These are phyloP conservation scores for Paramecium biaurelia DNA, from an alignment of 73 alveolate genomes.

Conservation along the genomic window DNA sequence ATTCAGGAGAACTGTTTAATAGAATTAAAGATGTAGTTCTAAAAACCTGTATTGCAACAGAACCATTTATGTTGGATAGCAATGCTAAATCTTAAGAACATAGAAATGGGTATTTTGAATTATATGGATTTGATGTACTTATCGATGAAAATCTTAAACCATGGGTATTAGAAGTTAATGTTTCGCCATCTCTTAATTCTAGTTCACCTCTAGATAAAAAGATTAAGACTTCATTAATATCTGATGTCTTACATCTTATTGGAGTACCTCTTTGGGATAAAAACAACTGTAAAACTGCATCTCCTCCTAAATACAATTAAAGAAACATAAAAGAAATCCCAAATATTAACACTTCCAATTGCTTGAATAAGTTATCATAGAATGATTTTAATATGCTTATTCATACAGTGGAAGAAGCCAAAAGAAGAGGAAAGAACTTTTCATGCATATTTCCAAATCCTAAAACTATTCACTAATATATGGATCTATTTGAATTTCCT, in stretches of 20 bases:
- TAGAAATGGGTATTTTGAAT: constrained; percentile 84
- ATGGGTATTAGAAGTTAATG: constrained; percentile 93
- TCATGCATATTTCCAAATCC: constrained; percentile 52
- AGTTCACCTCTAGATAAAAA: constrained; percentile 86
- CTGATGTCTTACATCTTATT: constrained; percentile 81
- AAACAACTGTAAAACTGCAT: neutral
- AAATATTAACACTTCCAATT: neutral
- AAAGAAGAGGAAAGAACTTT: constrained; percentile 43
- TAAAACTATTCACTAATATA: constrained; percentile 36
- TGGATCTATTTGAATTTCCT: constrained; percentile 49
- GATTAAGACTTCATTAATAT: constrained; percentile 82
- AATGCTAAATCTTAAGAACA: constrained; percentile 57
- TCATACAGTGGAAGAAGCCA: constrained; percentile 34
- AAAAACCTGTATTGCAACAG: constrained; percentile 76
- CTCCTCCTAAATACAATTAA: neutral
- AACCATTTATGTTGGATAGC: constrained; percentile 73
- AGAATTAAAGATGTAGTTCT: constrained; percentile 79
- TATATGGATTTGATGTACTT: constrained; percentile 92
- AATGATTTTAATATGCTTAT: constrained; percentile 21
- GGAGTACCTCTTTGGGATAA: constrained; percentile 91
- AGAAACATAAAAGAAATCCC: constrained; percentile 47
- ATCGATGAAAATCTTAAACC: constrained; percentile 87
- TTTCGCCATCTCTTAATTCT: constrained; percentile 86
- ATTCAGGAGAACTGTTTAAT: constrained; percentile 62
- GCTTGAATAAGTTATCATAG: neutral